phyloP scores from a whole-genome alignment of 1,284 basidiomycete genomes.

The Caloboletus firmus region DNA sequence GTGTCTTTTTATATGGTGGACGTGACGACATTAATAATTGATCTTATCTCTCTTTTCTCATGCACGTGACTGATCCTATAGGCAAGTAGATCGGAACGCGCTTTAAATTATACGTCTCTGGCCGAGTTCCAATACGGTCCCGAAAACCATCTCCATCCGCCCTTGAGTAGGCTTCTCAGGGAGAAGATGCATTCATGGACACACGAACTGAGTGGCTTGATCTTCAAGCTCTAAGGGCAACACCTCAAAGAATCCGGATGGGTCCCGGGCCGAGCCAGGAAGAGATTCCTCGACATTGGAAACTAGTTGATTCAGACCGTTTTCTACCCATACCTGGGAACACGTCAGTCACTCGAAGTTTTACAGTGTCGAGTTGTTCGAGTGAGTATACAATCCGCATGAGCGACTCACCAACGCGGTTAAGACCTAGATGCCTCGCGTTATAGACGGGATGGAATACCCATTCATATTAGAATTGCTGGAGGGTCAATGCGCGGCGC shows the following conservation, averaged over 20 bases:
- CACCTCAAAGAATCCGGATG: too few species aligned
- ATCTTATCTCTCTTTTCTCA: not conserved
- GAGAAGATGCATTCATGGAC: not conserved
- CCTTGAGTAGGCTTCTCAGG: not conserved
- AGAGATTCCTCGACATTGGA: too few species aligned
- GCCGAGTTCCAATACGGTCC: not conserved
- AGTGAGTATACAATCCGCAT: not conserved
- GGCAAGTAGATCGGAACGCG: not conserved
- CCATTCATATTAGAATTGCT: not conserved
- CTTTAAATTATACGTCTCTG: not conserved
- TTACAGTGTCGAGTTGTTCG: not conserved
- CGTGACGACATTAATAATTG: constrained; percentile 1
- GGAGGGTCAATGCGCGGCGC: not conserved
- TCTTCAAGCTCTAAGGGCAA: not conserved
- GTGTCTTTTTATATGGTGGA: not conserved
- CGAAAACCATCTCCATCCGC: not conserved
- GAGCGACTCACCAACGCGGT: not conserved
- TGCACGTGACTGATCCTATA: constrained; percentile 11
- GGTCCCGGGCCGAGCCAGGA: too few species aligned
- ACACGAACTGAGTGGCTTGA: not conserved
- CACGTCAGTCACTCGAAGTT: not conserved
- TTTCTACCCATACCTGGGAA: not conserved
- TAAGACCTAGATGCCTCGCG: too few species aligned
- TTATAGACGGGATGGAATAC: not conserved
- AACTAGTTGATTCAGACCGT: not conserved